These are phyloP conservation scores for Erysimum cheiri DNA, from an alignment of 441 rosid species.

Conservation along the genomic window DNA sequence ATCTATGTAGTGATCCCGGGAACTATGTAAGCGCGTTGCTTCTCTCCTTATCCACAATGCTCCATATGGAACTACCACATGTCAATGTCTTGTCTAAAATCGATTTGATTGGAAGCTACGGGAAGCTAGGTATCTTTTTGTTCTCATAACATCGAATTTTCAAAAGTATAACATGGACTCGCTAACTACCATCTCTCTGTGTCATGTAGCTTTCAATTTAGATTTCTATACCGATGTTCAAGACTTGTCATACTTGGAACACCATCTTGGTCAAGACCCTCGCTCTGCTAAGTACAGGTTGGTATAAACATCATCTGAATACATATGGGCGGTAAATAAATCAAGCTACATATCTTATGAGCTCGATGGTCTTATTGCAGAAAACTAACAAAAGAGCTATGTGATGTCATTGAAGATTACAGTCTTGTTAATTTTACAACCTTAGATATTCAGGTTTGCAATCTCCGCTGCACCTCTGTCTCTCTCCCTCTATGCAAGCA, in stretches of 20 bases:
- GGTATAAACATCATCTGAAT: background rate
- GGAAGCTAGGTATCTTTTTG: conserved; percentile 67
- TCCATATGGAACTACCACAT: conserved; percentile 94
- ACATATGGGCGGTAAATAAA: background rate
- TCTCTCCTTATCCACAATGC: conserved; percentile 85
- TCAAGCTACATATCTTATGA: background rate
- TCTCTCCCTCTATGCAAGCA: conserved; percentile 14
- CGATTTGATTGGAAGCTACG: conserved; percentile 85
- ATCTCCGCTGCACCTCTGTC: conserved; percentile 19
- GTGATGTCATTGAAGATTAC: conserved; percentile 75
- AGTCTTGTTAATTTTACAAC: conserved; percentile 85
- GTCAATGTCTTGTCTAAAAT: conserved; percentile 91
- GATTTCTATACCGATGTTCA: conserved; percentile 89
- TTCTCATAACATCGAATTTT: background rate
- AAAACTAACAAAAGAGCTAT: conserved; percentile 87
- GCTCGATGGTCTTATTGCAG: conserved; percentile 49
- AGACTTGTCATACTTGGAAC: conserved; percentile 81
- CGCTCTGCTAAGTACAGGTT: conserved; percentile 89
- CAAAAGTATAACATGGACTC: background rate
- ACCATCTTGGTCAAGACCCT: conserved; percentile 72
- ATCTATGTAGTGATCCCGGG: conserved; percentile 83
- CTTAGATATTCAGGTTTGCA: conserved; percentile 82
- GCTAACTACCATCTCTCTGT: conserved; percentile 29
- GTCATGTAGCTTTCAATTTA: conserved; percentile 75
- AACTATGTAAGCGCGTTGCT: conserved; percentile 85